These are phyloP conservation scores for Leccinum pachyderme DNA, from an alignment of 1,284 basidiomycete genomes.

Conservation along the genomic window DNA sequence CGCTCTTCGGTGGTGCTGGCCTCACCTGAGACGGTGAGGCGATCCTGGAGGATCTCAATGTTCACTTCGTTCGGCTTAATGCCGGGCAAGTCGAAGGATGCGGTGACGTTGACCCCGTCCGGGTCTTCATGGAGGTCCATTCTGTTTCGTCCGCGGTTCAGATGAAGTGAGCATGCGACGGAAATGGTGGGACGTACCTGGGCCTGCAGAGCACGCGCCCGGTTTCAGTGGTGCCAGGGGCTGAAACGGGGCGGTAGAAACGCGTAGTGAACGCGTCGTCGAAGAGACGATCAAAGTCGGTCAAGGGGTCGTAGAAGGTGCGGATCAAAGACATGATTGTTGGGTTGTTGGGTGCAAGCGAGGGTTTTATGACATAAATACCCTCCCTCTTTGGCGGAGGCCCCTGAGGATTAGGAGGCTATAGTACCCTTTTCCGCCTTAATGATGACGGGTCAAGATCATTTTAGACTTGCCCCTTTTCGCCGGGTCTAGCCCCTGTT, in stretches of 20 bases:
- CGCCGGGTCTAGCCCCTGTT: too few species aligned
- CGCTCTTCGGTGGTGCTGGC: constrained; percentile 31
- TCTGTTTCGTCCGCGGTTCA: constrained; percentile 26
- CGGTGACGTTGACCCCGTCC: constrained; percentile 41
- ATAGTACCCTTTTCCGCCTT: too few species aligned
- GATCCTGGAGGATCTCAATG: constrained; percentile 43
- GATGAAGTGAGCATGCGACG: not conserved
- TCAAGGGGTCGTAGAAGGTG: constrained; percentile 50
- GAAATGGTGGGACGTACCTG: constrained; percentile 15
- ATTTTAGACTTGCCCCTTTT: too few species aligned
- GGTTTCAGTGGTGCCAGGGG: constrained; percentile 6
- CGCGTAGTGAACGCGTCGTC: constrained; percentile 43
- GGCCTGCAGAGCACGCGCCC: constrained; percentile 26
- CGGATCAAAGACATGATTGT: constrained; percentile 33
- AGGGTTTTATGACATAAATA: not conserved
- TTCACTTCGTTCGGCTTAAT: constrained; percentile 42
- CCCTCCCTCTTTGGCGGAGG: too few species aligned
- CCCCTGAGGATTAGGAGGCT: too few species aligned
- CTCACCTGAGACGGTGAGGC: constrained; percentile 48
- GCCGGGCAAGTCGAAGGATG: constrained; percentile 50
- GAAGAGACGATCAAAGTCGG: constrained; percentile 50
- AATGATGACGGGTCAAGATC: too few species aligned
- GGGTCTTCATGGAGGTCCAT: constrained; percentile 48
- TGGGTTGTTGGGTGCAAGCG: not conserved
- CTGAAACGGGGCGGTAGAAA: constrained; percentile 18